A percentile compares a stretch with the other conserved stretches of the same genome.
phyloP scores from a whole-genome alignment of 1,139 yeast genomes.

The Candida sanyaensis region DNA sequence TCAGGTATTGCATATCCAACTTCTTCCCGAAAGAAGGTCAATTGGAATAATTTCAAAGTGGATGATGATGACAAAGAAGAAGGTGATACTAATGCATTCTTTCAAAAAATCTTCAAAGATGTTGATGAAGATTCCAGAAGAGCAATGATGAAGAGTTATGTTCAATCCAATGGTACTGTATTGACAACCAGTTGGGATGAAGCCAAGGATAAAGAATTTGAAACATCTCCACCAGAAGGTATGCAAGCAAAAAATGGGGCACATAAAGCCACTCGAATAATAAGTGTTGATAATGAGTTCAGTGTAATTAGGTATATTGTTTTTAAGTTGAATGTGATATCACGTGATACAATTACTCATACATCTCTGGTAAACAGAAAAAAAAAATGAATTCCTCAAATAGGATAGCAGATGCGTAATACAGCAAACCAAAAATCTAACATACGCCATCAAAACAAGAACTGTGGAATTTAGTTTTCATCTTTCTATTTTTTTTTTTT shows the following conservation, averaged over 20 bases:
- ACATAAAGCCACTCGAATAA: background rate
- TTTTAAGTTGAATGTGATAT: too few species aligned
- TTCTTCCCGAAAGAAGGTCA: constrained; percentile 58
- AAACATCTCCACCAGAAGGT: constrained; percentile 79
- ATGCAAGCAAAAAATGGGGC: constrained; percentile 51
- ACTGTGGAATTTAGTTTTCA: too few species aligned
- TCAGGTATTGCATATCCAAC: constrained; percentile 50
- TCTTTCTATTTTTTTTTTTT: too few species aligned
- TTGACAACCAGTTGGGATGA: constrained; percentile 95
- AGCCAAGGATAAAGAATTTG: constrained; percentile 67
- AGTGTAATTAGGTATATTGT: too few species aligned
- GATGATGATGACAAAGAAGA: constrained; percentile 48
- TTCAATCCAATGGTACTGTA: constrained; percentile 94
- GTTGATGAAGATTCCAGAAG: constrained; percentile 88
- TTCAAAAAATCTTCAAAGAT: constrained; percentile 68
- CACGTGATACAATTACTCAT: too few species aligned
- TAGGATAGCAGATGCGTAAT: background rate
- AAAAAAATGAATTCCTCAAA: background rate
- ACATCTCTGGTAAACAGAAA: too few species aligned
- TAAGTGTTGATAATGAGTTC: too few species aligned
- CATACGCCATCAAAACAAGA: too few species aligned
- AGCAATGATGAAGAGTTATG: constrained; percentile 96
- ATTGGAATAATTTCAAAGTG: constrained; percentile 72
- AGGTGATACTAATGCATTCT: constrained; percentile 66
- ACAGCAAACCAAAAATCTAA: background rate